Percentiles rank a stretch among this genome's conserved stretches.
phyloP scores from a whole-genome alignment of 345 rosid genomes.

The Salix suchowensis region DNA sequence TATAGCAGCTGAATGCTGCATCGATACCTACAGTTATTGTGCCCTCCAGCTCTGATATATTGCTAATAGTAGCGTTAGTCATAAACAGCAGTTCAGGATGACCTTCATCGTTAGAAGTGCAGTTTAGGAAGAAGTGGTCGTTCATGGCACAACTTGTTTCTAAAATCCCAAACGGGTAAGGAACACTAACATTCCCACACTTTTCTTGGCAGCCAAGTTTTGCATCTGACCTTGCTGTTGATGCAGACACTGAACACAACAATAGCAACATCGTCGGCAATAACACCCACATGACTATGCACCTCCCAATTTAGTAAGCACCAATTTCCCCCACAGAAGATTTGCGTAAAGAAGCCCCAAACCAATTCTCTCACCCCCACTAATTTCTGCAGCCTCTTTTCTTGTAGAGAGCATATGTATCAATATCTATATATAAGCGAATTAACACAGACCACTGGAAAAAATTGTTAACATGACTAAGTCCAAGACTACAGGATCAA shows the following conservation, averaged over 20 bases:
- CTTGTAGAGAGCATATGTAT: neutral
- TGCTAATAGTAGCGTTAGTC: accelerated
- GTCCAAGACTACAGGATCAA: no score
- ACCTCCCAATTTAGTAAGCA: no score
- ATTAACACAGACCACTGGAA: no score
- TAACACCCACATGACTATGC: neutral
- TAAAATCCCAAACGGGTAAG: slow-evolving; percentile 25
- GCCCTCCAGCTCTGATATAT: no score
- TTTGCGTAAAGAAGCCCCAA: no score
- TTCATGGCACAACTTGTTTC: slow-evolving; percentile 7
- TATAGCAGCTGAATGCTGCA: no score
- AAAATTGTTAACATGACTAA: no score
- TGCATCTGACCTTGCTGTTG: neutral
- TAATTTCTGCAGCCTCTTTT: neutral
- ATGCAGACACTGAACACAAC: neutral
- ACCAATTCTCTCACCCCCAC: neutral
- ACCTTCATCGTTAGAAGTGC: no score
- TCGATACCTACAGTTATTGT: accelerated
- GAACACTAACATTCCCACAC: slow-evolving; percentile 24
- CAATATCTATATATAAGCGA: no score
- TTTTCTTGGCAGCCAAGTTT: neutral
- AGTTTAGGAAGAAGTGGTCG: neutral
- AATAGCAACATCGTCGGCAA: neutral
- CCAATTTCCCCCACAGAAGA: no score
- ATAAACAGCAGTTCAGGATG: no score